phyloP scores from a whole-genome alignment of 2,329 filamentous ascomycete genomes.

The Fusarium sororula region DNA sequence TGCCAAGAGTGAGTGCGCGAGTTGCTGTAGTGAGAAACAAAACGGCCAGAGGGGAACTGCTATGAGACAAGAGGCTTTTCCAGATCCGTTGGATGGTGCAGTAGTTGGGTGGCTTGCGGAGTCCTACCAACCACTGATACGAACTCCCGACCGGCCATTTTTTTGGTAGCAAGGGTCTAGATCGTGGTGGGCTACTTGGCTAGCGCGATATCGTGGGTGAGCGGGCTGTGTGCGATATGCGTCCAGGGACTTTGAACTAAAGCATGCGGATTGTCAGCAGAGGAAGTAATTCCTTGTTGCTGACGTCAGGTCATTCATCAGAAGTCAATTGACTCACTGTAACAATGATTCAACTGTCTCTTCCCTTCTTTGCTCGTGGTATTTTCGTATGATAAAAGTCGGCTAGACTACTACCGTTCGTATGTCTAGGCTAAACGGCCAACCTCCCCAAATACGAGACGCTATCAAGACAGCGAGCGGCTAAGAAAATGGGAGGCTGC shows the following conservation, averaged over 20 bases:
- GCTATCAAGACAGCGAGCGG: neutral
- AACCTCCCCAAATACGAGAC: constrained; percentile 8
- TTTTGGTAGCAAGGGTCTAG: neutral
- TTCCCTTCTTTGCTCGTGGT: neutral
- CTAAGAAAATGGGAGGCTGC: neutral
- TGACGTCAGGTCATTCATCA: constrained; percentile 21
- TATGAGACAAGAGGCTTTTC: neutral
- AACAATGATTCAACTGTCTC: neutral
- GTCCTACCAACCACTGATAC: constrained; percentile 11
- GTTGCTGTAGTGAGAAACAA: neutral
- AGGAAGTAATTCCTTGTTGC: constrained; percentile 4
- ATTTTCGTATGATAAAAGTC: neutral
- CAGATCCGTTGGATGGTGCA: neutral
- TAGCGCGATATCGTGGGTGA: neutral
- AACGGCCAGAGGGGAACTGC: neutral
- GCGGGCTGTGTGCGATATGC: constrained; percentile 2
- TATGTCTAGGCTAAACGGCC: neutral
- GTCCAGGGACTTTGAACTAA: constrained; percentile 14
- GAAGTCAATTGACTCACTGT: neutral
- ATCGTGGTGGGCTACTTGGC: neutral
- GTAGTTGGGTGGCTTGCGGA: neutral
- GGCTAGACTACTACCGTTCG: neutral
- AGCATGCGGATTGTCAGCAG: neutral
- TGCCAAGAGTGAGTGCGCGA: neutral
- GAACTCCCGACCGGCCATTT: constrained; percentile 6